Evolutionary conservation across 768 basidiomycete species (phyloP), one percentile per base, ranked within the genome.

Genomic region (Mycena sanguinolenta): DNA sequence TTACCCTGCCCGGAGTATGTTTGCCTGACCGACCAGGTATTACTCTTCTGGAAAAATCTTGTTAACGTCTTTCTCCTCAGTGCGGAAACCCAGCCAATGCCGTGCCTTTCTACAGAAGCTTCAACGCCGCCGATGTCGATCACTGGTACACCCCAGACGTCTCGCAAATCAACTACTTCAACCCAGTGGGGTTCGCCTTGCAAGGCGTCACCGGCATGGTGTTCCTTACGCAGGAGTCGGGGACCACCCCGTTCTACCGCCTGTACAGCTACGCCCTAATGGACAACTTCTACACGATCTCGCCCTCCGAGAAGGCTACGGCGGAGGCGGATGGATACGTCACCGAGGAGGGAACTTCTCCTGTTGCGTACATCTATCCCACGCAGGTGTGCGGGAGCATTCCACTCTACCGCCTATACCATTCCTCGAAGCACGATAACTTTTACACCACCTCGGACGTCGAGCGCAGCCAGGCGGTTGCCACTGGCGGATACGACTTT

Each of bases 51-150:
- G 8, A 38, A 14, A 38, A 14, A 8, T 14, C 36, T 38, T 38
- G 7, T 14, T 38, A 38, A 38, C 36, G 36, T 38, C 36, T 38
- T 38, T 14, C 36, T 14, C 36, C 36, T 38, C 36, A 7, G 14
- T 59, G 58, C 58, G 58, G 58, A 25, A 21, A 39, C 58, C 38
- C 25, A 1, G 27, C 39, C 14, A 16, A 59, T 27, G 58, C 23
- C 38, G 38, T 59, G 58, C 58, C 58, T 10, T 59, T 44, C 58
- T 59, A 59, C 39, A 38, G 58, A 42, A 59, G 13, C 23, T 59
- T 25, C 25, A 5, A 25, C n/a, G 44, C 38, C 25, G 23, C 39
- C 13, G 8, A n/a, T 2, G 19, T 59, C 39, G 58, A 59, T 42
- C 58, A 59, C 34, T 42, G 39, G 39, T 59, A 59, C 39, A 59